Conservation (phyloP, 2,329 filamentous ascomycete species). For the Botrytis tulipae region DNA sequence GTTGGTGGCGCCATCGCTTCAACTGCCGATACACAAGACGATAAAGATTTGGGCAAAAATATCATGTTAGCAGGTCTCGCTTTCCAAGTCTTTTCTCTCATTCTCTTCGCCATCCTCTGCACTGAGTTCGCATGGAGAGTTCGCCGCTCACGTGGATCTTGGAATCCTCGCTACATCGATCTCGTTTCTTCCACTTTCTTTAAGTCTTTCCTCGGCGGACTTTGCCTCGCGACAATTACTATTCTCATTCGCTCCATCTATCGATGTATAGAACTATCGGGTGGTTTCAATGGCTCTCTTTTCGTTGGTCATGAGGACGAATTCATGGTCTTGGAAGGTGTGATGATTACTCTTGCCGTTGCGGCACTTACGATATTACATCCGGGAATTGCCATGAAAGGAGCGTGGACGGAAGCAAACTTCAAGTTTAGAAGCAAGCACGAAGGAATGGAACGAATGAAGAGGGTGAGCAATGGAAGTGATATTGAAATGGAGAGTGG, state of each 20-base stretch:
- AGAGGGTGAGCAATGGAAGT: neutral
- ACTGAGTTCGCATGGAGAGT: constrained; percentile 28
- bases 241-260: constrained; percentile 59
- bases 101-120: constrained; percentile 32
- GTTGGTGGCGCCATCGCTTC: constrained; percentile 57
- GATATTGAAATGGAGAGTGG: neutral
- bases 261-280: constrained; percentile 55
- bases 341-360: constrained; percentile 49
- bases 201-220: constrained; percentile 51
- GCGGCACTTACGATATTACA: constrained; percentile 47
- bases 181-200: constrained; percentile 30
- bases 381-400: constrained; percentile 36
- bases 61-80: constrained; percentile 44
- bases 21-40: constrained; percentile 39
- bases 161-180: constrained; percentile 28
- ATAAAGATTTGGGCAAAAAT: constrained; percentile 33
- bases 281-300: constrained; percentile 52
- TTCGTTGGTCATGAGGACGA: constrained; percentile 47
- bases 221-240: constrained; percentile 48
- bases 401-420: constrained; percentile 26
- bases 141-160: constrained; percentile 16
- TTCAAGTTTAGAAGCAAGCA: constrained; percentile 26
- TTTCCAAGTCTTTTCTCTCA: constrained; percentile 42
- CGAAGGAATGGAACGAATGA: neutral
- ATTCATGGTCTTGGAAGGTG: constrained; percentile 49